These are phyloP conservation scores for Neurospora cerealis DNA, from an alignment of 495 filamentous ascomycete genomes.

Conservation along the genomic window DNA sequence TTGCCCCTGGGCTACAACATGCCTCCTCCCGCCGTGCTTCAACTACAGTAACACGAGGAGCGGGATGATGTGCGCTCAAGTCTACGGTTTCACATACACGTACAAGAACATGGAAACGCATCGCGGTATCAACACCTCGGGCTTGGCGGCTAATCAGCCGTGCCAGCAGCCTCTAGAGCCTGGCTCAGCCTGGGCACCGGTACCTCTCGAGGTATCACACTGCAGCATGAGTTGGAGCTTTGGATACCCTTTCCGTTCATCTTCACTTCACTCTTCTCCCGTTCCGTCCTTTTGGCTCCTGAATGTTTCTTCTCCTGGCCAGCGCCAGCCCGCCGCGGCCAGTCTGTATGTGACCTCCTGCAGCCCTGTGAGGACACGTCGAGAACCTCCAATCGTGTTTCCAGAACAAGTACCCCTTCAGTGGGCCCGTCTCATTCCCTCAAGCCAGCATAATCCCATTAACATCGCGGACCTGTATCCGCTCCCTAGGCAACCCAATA, in stretches of 20 bases:
- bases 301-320: background rate
- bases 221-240: background rate
- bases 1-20: background rate
- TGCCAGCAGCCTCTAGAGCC: background rate
- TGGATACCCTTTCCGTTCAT: background rate
- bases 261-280: background rate
- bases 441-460: background rate
- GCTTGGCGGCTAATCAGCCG: background rate
- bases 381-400: background rate
- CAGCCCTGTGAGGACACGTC: background rate
- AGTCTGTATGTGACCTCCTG: background rate
- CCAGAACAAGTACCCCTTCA: background rate
- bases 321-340: background rate
- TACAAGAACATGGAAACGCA: background rate
- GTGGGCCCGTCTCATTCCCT: background rate
- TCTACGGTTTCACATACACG: background rate
- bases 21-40: background rate
- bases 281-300: background rate
- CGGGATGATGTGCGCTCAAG: background rate
- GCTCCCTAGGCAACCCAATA: background rate
- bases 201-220: background rate
- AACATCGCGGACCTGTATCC: background rate
- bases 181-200: background rate
- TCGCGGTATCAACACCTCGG: background rate
- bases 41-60: background rate